A percentile compares a stretch with the other conserved stretches of the same genome.
Evolutionary conservation across 1,139 yeast genomes (phyloP).

Genomic region (Saccharomyces pastorianus): DNA sequence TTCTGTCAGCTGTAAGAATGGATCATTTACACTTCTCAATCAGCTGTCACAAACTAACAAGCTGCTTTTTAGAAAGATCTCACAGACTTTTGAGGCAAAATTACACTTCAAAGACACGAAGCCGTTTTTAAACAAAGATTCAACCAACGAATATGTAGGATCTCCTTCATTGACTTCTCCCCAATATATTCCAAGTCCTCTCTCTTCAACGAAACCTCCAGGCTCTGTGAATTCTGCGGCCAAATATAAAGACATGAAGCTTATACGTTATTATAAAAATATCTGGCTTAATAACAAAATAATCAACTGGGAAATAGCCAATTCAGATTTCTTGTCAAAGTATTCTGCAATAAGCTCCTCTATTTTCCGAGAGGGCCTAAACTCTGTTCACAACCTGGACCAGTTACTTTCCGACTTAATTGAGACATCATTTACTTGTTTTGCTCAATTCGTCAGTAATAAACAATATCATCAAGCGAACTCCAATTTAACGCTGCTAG

Average conservation of each 20-base stretch:
- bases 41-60: slow-evolving; percentile 20
- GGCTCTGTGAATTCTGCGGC: slow-evolving; percentile 10
- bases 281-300: slow-evolving; percentile 30
- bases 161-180: slow-evolving; percentile 31
- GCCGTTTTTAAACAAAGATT: slow-evolving; percentile 8
- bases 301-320: slow-evolving; percentile 23
- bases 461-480: slow-evolving; percentile 30
- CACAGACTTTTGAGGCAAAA: slow-evolving; percentile 19
- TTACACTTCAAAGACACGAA: slow-evolving; percentile 16
- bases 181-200: slow-evolving; percentile 23
- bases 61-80: slow-evolving; percentile 21
- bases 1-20: slow-evolving; percentile 14
- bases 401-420: slow-evolving; percentile 25
- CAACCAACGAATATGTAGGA: slow-evolving; percentile 13
- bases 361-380: slow-evolving; percentile 14
- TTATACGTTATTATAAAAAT: slow-evolving; percentile 29
- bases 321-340: slow-evolving; percentile 22
- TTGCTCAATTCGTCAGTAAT: slow-evolving; percentile 32
- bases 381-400: slow-evolving; percentile 12
- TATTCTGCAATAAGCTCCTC: slow-evolving; percentile 23
- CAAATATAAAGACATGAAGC: slow-evolving; percentile 26
- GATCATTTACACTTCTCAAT: slow-evolving; percentile 12
- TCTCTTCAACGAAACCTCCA: slow-evolving; percentile 16
- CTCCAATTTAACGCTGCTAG: slow-evolving; percentile 25
- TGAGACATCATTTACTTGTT: slow-evolving; percentile 31